A percentile compares a stretch with the other conserved stretches of the same genome.
These are phyloP conservation scores for Xerocomus brunneocitrinus DNA, from an alignment of 768 basidiomycete genomes.

Conservation along the genomic window DNA sequence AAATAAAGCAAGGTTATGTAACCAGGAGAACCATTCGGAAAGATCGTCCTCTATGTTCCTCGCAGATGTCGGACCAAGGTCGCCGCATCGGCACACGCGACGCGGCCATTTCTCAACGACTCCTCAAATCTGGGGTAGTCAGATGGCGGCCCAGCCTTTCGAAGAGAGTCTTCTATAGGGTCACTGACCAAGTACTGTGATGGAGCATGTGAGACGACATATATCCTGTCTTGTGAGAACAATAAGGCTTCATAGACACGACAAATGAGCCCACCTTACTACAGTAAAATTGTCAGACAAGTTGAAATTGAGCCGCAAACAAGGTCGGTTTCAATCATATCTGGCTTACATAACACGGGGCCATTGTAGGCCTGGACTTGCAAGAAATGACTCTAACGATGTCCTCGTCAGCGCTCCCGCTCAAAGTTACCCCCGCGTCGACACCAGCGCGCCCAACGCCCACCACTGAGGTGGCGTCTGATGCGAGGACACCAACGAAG, in stretches of 20 bases:
- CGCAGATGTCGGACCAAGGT: constrained; percentile 9
- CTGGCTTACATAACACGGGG: constrained; percentile 13
- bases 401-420: constrained; percentile 58
- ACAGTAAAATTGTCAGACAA: background rate
- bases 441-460: constrained; percentile 44
- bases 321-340: constrained; percentile 7
- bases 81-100: constrained; percentile 25
- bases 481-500: constrained; percentile 44
- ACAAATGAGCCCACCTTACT: no score
- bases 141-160: background rate
- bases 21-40: constrained; percentile 2
- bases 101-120: background rate
- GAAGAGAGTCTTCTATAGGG: background rate
- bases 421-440: constrained; percentile 55
- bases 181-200: background rate
- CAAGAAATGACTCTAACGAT: constrained; percentile 8
- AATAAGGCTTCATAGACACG: background rate
- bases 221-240: background rate
- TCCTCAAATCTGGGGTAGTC: background rate
- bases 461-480: constrained; percentile 20
- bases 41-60: constrained; percentile 9
- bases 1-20: constrained; percentile 12
- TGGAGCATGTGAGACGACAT: background rate
- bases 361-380: background rate
- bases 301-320: background rate